phyloP scores from a whole-genome alignment of 257 asterid genomes.

The Solanum raphanifolium region DNA sequence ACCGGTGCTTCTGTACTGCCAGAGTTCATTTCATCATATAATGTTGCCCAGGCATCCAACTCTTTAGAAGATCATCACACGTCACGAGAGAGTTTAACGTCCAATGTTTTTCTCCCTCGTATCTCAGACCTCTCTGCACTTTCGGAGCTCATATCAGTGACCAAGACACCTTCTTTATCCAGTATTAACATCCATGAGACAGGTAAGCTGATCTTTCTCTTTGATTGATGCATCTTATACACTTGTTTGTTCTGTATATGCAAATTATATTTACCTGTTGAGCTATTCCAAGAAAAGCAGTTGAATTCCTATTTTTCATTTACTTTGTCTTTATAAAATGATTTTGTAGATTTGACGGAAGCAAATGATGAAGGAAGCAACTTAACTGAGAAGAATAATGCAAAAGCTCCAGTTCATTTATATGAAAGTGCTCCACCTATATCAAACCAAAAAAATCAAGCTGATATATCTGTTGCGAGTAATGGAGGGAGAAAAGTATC shows the following conservation, averaged over 20 bases:
- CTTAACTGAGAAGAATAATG: constrained; percentile 6
- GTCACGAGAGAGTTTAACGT: constrained; percentile 11
- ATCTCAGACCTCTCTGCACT: constrained; percentile 32
- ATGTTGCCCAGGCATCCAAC: constrained; percentile 9
- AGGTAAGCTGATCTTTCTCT: constrained; percentile 23
- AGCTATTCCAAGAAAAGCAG: background rate
- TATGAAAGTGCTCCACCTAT: constrained; percentile 10
- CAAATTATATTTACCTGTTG: background rate
- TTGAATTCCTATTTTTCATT: background rate
- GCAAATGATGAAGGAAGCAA: constrained; percentile 5
- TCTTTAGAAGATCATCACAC: constrained; percentile 5
- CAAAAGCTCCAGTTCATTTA: constrained; percentile 12
- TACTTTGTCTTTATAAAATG: constrained; percentile 9
- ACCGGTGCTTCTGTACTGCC: constrained; percentile 10
- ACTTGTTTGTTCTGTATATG: background rate
- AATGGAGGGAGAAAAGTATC: constrained; percentile 7
- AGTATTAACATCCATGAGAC: constrained; percentile 14
- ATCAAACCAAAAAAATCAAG: constrained; percentile 1
- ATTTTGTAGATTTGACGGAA: constrained; percentile 15
- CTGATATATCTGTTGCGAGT: background rate
- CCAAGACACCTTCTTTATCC: constrained; percentile 22
- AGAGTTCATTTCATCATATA: constrained; percentile 27
- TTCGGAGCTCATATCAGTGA: constrained; percentile 42
- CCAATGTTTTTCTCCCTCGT: constrained; percentile 18
- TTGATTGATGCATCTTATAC: background rate